Evolutionary conservation across 164 flowering plant species (phyloP), one percentile per base, ranked within the genome.

Genomic region (Umbilicus rupestris): DNA sequence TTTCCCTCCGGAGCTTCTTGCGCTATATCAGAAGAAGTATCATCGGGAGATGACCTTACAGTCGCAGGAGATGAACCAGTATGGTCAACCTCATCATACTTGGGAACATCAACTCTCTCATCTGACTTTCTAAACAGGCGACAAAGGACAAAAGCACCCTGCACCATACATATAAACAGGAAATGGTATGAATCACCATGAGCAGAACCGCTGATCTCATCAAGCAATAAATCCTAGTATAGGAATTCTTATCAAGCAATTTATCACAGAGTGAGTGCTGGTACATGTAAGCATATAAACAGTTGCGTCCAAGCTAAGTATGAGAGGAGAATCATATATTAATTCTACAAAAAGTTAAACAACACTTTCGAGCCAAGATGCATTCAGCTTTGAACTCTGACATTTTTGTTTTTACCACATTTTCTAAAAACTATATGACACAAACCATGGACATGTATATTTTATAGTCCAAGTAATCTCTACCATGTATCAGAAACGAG

Each of bases 131-230:
- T 57, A 67, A 80, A 80, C 70, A 80, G 67, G 16, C 81, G 83
- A 72, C 78, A 80, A 11, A 80, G 79, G 35, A 80, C 83, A 74
- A 67, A 80, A 0, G 79, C 71, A 69, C 62, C 66, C 83, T 80
- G 78, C 59, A 60, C 31, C 68, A 17, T 19, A 66, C 66, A 17
- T 30, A 66, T 62, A 69, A 46, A 30, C 65, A 30, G 39, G 28
- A 67, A 66, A 67, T 35, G 33, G 30, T 39, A 37, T 20, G 39
- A 35, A 9, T 63, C 42, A 39, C 30, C 26, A 2, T 22, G 44
- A 26, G 5, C 24, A 49, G 2, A 52, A 26, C 9, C 26, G 31
- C 4, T 55, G 1, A 55, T 11, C 33, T 55, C 28, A 14, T 55
- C 33, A 55, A 55, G 60, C 28, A 28, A 10, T 55, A 12, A 41